phyloP scores from a whole-genome alignment of 2,329 filamentous ascomycete species.

The Cordyceps cicadae region DNA sequence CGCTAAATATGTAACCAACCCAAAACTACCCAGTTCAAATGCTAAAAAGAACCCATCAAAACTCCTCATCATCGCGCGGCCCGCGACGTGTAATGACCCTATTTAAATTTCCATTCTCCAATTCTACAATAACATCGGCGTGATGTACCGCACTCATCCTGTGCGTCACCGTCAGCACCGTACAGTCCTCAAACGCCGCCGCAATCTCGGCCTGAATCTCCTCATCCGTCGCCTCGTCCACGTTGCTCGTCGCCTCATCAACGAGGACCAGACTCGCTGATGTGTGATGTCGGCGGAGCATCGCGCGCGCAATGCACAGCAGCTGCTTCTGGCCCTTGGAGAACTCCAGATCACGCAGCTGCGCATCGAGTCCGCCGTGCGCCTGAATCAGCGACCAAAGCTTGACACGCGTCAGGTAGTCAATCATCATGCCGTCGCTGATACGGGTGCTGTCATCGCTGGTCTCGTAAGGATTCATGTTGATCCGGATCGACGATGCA shows the following conservation, averaged over 20 bases:
- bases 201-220: conserved; percentile 12
- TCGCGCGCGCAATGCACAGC: conserved; percentile 15
- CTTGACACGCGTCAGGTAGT: conserved; percentile 12
- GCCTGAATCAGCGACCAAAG: conserved; percentile 12
- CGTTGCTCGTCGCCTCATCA: conserved; percentile 11
- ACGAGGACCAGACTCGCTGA: not conserved
- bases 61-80: conserved; percentile 6
- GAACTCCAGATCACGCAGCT: conserved; percentile 10
- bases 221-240: conserved; percentile 31
- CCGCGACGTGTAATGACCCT: conserved; percentile 10
- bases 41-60: not conserved
- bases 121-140: conserved; percentile 9
- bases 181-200: conserved; percentile 12
- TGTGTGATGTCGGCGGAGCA: conserved; percentile 16
- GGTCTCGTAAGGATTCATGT: conserved; percentile 11
- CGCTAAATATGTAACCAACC: not conserved
- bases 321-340: conserved; percentile 17
- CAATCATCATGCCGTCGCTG: conserved; percentile 12
- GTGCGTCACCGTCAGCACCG: conserved; percentile 15
- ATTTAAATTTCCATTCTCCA: conserved; percentile 7
- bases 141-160: conserved; percentile 10
- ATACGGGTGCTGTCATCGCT: not conserved
- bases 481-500: conserved; percentile 6
- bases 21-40: not conserved
- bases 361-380: conserved; percentile 10